phyloP scores from a whole-genome alignment of 129 eudicot species.

The carrot (Daucus carota) region DH1_v3.0 NC_030389.2:43599001-43599500 shows the following conservation, averaged over 20 bases:
- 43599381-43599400: background rate
- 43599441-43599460: background rate
- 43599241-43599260: too few species aligned
- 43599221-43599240: too few species aligned
- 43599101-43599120: background rate
- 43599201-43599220: too few species aligned
- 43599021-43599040: conserved; percentile 23
- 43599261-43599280: background rate
- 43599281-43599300: background rate
- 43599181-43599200: background rate
- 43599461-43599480: background rate
- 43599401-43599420: background rate
- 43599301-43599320: background rate
- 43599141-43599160: background rate
- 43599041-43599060: conserved; percentile 17
- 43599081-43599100: conserved; percentile 22
- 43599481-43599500: background rate
- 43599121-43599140: background rate
- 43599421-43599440: background rate
- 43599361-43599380: background rate
- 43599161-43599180: background rate
- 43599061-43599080: conserved; percentile 19
- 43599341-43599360: background rate
- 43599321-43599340: background rate
- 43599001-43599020: conserved; percentile 32